Evolutionary conservation across 768 basidiomycete species (phyloP), one percentile per base, ranked within the genome.

Genomic region (Mycena galopus): DNA sequence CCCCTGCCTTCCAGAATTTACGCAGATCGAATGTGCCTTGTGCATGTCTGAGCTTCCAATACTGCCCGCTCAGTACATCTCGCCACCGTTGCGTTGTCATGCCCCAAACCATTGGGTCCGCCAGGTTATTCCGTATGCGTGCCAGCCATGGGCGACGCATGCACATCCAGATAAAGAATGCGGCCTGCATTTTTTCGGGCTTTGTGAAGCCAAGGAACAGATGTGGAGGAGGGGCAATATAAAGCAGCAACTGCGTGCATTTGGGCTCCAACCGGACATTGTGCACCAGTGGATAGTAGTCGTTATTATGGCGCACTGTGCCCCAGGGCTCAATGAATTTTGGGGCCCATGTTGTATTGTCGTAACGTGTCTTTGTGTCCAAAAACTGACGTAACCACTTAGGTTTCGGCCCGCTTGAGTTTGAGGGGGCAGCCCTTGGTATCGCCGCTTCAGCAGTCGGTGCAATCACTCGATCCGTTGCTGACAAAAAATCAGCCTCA

Each of bases 131-230:
- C 8, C 14, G 8, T 2, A 68, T 39, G 1, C 67, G 21, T 4
- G 33, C 16, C 9, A 68, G 57, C 67, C 67, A 68, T 0, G 58
- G 30, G 0, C 50, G 32, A 2, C 58, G 67, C 10, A 68, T 68
- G 58, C 59, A 68, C 33, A 53, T 61, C 67, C 67, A 68, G n/a
- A 68, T 39, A 30, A 68, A 68, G 8, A 68, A 32, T 1, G 42
- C 42, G 23, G 8, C 3, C 19, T 21, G 25, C 32, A 19, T 30
- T 66, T 58, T 21, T n/a, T 37, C 19, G 12, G 29, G 11, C n/a
- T 42, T 17, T 30, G 29, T 37, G 6, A 56, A 27, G 51, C 51
- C 51, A 16, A 53, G 51, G 19, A 53, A 53, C 27, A 53, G 51
- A 27, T 53, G 51, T 29, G 51, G 51, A 29, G 51, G 51, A n/a